These are phyloP conservation scores for Apiospora saccharicola DNA, from an alignment of 2,329 filamentous ascomycete species.

Conservation along the genomic window DNA sequence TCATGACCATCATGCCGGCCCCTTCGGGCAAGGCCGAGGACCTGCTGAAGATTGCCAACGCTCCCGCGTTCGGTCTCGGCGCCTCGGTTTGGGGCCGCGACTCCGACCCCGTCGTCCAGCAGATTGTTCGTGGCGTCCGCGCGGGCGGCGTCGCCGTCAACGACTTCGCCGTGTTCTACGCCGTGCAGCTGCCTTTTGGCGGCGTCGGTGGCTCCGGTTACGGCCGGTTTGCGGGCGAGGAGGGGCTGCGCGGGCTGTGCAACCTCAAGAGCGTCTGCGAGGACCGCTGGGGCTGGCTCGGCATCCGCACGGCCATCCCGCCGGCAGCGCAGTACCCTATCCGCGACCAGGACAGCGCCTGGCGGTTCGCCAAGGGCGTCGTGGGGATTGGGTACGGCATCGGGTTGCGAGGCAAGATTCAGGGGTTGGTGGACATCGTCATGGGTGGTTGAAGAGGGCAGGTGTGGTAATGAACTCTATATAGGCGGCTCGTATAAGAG, in stretches of 20 bases:
- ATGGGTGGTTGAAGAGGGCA: conserved; percentile 46
- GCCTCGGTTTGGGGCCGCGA: conserved; percentile 85
- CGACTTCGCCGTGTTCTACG: conserved; percentile 93
- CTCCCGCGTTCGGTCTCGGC: conserved; percentile 84
- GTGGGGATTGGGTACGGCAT: conserved; percentile 68
- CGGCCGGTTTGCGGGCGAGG: conserved; percentile 89
- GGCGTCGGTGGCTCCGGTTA: conserved; percentile 91
- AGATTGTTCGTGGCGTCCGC: conserved; percentile 72
- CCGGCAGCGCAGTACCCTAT: conserved; percentile 84
- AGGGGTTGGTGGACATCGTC: conserved; percentile 51
- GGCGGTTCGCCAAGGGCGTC: conserved; percentile 68
- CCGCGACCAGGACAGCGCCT: conserved; percentile 66
- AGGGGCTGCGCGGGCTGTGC: conserved; percentile 84
- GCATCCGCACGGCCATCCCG: conserved; percentile 80
- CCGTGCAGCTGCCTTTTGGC: conserved; percentile 93
- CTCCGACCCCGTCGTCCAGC: conserved; percentile 63
- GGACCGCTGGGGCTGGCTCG: conserved; percentile 71
- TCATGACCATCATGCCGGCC: conserved; percentile 86
- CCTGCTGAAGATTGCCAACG: conserved; percentile 82
- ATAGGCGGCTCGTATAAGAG: background rate
- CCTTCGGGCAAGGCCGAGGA: conserved; percentile 63
- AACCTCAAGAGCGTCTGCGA: conserved; percentile 88
- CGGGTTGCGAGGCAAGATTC: conserved; percentile 46
- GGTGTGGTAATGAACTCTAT: conserved; percentile 18
- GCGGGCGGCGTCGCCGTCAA: conserved; percentile 95